Evolutionary conservation across 2,329 filamentous ascomycete species (phyloP), one percentile per base, ranked within the genome.

Genomic region (Colletotrichum viniferum): DNA sequence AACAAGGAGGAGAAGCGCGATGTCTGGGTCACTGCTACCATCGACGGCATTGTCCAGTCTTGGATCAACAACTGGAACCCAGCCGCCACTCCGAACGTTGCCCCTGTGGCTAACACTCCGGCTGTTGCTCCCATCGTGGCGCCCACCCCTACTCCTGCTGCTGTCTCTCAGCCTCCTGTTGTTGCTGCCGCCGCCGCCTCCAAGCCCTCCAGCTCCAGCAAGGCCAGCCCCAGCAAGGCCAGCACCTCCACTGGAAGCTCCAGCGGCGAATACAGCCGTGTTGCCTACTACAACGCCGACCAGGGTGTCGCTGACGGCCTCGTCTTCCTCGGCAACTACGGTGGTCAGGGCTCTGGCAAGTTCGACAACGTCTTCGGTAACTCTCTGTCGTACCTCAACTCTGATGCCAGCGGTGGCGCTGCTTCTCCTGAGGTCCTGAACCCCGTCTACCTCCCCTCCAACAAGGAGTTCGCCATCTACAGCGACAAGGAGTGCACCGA

Each of bases 41-140:
- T 93, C 71, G 80, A 93, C 76, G 92, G 91, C 73, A 73, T 90
- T 62, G 84, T 88, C 6, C 87, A 89, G 30, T 88, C 89, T 10
- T 94, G 91, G 92, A 81, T 84, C 70, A 93, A 93, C 83, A 84
- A 87, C 77, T 92, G 86, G 69, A 84, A 83, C 74, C 43, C 43
- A 21, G 89, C 87, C 58, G 82, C 83, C n/a, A 73, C 73, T 21
- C 70, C 64, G 3, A 34, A 36, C 24, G 70, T 58, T 34, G 56
- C 70, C 30, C 56, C 64, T 61, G 52, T 58, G 6, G 69, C n/a
- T 16, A 30, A 78, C 12, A 74, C 78, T 18, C 63, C 77, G 14
- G 76, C 75, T 6, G 76, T 79, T 26, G 68, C 79, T 16, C 71
- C 75, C 30, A 56, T 73, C 34, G 68, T 72, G 12, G 48, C 60